Base-by-base conservation (phyloP, 2,329 filamentous ascomycete genomes). In the Colletotrichum sp. region DNA sequence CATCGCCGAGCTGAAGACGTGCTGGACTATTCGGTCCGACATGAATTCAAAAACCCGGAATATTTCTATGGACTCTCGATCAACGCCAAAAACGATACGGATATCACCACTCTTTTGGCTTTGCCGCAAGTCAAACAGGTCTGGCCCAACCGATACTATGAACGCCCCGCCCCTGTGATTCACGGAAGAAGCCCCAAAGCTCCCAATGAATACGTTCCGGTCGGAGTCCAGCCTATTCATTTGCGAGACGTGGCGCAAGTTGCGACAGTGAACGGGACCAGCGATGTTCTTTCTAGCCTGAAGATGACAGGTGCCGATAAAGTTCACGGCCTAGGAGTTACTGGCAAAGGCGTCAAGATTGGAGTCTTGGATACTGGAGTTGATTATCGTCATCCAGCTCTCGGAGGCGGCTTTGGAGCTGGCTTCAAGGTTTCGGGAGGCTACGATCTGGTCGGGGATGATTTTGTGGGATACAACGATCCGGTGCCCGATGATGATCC, bases 281-380 rank as follows among this genome's bases (percentile, higher is more conserved):
- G 72, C 30, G 72, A 75, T 16, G 61, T 75, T 6, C 36, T 63
- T 3, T 72, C 72, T 9, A 72, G 68, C 30, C n/a, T 75, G 30
- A 75, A 57, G 48, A 75, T 75, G 61, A 86, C 85, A 5, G 84
- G 85, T 5, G 85, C 86, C 10, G 82, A 85, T 36, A 81, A 80
- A 71, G 81, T 86, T 5, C 85, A 87, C 64, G 79, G 80, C 16
- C 77, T 78, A 21, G 85, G 85, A 7, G 82, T 85, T 36, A 80
- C 81, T 16, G 85, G 85, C 7, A 84, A 83, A 64, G 85, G 84
- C 6, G 82, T 81, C 16, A 86, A 82, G 52, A 78, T 87, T 48
- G 85, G 84, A 10, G 80, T 87, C 48, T 81, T 87, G 48, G 85
- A 87, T 67, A 85, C 84, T 3, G 85, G 85, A 1, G 80, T 87